A percentile compares a stretch with the other conserved stretches of the same genome.
These are phyloP conservation scores for Flaveria trinervia DNA, from an alignment of 129 eudicot species.

Conservation along the genomic window DNA sequence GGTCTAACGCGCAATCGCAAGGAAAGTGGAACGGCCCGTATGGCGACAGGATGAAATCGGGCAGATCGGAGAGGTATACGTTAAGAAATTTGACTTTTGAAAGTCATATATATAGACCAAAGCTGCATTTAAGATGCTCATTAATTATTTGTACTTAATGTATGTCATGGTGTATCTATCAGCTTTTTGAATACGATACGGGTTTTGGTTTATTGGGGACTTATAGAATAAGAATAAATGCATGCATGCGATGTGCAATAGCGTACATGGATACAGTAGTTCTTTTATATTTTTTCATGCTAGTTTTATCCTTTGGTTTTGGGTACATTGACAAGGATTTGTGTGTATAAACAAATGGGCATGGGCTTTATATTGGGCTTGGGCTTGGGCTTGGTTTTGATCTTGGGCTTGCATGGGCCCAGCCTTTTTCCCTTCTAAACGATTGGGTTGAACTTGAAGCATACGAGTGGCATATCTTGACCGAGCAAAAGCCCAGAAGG, in stretches of 20 bases:
- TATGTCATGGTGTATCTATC: conserved; percentile 13
- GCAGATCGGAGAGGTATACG: conserved; percentile 1
- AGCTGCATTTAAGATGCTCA: conserved; percentile 15
- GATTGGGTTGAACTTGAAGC: too few species aligned
- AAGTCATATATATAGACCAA: conserved; percentile 27
- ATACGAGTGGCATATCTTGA: too few species aligned
- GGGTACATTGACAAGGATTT: not conserved
- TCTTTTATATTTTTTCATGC: not conserved
- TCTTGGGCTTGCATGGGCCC: too few species aligned
- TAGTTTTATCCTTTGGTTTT: not conserved
- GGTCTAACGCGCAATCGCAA: conserved; percentile 7
- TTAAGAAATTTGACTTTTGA: conserved; percentile 8
- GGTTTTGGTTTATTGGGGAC: conserved; percentile 17
- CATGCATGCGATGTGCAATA: conserved; percentile 1
- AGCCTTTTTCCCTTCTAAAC: too few species aligned
- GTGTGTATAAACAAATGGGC: not conserved
- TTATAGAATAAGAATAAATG: conserved; percentile 27
- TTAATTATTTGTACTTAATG: not conserved
- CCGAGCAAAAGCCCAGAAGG: too few species aligned
- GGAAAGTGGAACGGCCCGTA: conserved; percentile 10
- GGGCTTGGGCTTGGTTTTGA: not conserved
- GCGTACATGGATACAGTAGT: conserved; percentile 4
- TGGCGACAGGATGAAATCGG: conserved; percentile 11
- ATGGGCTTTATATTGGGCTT: not conserved
- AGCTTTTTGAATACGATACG: conserved; percentile 29